phyloP scores from a whole-genome alignment of 1,139 yeast genomes.

The Diutina pseudorugosa region DNA sequence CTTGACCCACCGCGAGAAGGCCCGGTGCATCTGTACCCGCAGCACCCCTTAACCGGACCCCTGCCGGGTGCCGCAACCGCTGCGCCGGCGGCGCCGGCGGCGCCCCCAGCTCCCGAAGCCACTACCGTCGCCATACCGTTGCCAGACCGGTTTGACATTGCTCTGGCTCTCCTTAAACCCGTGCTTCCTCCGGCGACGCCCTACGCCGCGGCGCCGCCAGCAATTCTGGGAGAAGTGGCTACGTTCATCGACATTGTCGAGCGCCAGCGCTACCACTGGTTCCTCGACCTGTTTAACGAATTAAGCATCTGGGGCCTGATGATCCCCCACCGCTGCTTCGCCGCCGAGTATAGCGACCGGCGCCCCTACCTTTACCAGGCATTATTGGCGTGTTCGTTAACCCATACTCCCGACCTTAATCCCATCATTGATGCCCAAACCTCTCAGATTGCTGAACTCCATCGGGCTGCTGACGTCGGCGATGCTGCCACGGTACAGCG shows the following conservation, averaged over 20 bases:
- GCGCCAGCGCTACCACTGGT: constrained; percentile 25
- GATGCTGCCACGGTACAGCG: neutral
- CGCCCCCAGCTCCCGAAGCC: neutral
- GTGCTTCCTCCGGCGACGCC: neutral
- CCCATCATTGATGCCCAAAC: neutral
- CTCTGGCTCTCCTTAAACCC: neutral
- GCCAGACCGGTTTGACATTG: neutral
- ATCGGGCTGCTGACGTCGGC: neutral
- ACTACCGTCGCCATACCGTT: neutral
- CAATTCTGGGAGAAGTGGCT: constrained; percentile 6
- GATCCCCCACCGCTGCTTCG: constrained; percentile 25
- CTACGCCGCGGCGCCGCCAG: neutral
- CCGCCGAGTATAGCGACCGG: neutral
- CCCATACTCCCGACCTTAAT: neutral
- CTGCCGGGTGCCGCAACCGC: neutral
- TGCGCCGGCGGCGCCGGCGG: neutral
- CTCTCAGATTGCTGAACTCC: neutral
- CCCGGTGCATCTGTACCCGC: neutral
- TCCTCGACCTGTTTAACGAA: constrained; percentile 29
- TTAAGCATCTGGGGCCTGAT: constrained; percentile 26
- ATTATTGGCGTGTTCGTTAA: neutral
- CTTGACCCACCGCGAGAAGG: neutral
- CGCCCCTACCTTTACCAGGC: neutral
- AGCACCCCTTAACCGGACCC: neutral
- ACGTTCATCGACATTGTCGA: constrained; percentile 17